These are phyloP conservation scores for Amesomyces nigricolor DNA, from an alignment of 2,329 filamentous ascomycete genomes.

Conservation along the genomic window DNA sequence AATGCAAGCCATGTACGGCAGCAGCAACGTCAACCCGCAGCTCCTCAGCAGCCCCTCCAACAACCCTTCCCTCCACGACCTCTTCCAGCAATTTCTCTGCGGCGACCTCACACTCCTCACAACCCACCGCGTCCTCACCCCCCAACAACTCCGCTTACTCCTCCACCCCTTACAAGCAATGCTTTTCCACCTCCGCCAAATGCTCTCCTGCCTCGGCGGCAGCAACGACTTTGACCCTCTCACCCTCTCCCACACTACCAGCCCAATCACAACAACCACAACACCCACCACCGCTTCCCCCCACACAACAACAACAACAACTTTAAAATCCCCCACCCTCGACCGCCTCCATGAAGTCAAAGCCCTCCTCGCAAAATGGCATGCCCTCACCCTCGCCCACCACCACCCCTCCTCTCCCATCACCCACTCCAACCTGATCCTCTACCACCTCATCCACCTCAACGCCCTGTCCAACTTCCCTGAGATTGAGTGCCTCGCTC, in stretches of 20 bases:
- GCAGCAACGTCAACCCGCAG: conserved; percentile 46
- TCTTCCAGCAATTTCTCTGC: conserved; percentile 63
- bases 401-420: conserved; percentile 52
- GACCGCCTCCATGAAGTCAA: conserved; percentile 60
- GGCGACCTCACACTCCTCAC: conserved; percentile 56
- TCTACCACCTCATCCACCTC: conserved; percentile 66
- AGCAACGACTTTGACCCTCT: conserved; percentile 42
- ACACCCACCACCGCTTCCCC: conserved; percentile 44
- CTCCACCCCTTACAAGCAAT: conserved; percentile 63
- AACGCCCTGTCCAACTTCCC: conserved; percentile 63
- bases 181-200: conserved; percentile 58
- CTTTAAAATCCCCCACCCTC: conserved; percentile 56
- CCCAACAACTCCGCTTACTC: conserved; percentile 59
- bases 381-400: conserved; percentile 54
- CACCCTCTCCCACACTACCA: conserved; percentile 37
- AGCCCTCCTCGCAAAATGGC: conserved; percentile 59
- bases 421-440: conserved; percentile 59
- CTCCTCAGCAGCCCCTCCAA: conserved; percentile 45
- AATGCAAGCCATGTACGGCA: conserved; percentile 55
- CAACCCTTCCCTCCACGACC: conserved; percentile 55
- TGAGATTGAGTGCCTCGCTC: conserved; percentile 60
- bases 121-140: conserved; percentile 39
- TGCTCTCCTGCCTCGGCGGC: conserved; percentile 53
- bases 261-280: conserved; percentile 53
- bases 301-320: conserved; percentile 28